Evolutionary conservation across 108 stramenopile genomes (phyloP).

Genomic region (Cylindrotheca fusiformis): DNA sequence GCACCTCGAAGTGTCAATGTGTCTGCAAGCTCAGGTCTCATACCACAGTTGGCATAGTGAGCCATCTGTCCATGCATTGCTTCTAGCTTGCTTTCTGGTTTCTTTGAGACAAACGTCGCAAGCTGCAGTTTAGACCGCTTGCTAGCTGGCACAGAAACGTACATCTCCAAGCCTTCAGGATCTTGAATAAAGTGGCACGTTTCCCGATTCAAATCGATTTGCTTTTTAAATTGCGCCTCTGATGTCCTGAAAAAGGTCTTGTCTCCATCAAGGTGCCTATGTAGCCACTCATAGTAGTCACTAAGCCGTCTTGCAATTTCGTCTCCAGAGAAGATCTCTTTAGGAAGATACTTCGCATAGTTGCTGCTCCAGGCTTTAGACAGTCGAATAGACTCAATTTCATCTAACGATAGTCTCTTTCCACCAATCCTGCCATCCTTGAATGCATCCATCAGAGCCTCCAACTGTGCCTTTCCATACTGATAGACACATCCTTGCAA

Average conservation of each 20-base stretch:
- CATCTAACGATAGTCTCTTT: background rate
- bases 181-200: background rate
- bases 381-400: background rate
- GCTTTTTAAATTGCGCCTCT: background rate
- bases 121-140: background rate
- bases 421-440: background rate
- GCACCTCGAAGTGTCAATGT: background rate
- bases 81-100: background rate
- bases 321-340: background rate
- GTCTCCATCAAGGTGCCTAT: background rate
- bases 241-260: background rate
- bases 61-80: background rate
- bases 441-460: background rate
- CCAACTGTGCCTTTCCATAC: background rate
- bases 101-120: background rate
- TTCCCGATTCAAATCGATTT: background rate
- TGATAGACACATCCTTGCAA: background rate
- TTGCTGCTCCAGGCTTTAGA: background rate
- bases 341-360: background rate
- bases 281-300: background rate
- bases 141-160: background rate
- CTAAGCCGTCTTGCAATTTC: background rate
- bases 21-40: background rate
- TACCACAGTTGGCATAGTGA: background rate
- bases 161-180: background rate